Conservation (phyloP, 768 basidiomycete species). For the Crassisporium funariophilum region DNA sequence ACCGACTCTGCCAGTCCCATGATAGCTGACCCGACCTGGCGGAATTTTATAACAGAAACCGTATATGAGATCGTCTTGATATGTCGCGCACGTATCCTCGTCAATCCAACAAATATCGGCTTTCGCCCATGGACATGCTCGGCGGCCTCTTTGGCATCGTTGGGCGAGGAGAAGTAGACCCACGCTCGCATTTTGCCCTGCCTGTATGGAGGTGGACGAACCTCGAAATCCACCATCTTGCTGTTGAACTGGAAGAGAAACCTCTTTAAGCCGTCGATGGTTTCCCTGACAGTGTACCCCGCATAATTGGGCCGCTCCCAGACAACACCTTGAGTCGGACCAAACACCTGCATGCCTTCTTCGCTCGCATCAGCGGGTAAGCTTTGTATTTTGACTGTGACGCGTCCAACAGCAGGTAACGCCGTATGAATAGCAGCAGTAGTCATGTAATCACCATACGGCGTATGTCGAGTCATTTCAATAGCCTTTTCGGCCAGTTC, state of each 20-base stretch:
- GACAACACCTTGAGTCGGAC: constrained; percentile 50
- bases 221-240: constrained; percentile 43
- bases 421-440: constrained; percentile 55
- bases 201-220: constrained; percentile 52
- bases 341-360: constrained; percentile 47
- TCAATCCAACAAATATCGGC: constrained; percentile 47
- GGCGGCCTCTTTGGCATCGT: constrained; percentile 55
- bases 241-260: constrained; percentile 38
- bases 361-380: constrained; percentile 49
- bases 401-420: constrained; percentile 56
- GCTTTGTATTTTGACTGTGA: constrained; percentile 61
- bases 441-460: constrained; percentile 42
- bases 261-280: constrained; percentile 36
- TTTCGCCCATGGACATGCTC: constrained; percentile 47
- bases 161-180: constrained; percentile 54
- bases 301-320: constrained; percentile 49
- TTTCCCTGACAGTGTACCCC: constrained; percentile 40
- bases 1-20: constrained; percentile 41
- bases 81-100: constrained; percentile 52
- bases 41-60: constrained; percentile 40
- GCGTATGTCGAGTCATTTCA: constrained; percentile 35
- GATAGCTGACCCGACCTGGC: constrained; percentile 47
- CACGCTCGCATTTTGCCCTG: constrained; percentile 53
- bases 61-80: constrained; percentile 52
- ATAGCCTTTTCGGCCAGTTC: constrained; percentile 56